Conservation (phyloP, 805 yeast species). For the Metschnikowia borealis region DNA sequence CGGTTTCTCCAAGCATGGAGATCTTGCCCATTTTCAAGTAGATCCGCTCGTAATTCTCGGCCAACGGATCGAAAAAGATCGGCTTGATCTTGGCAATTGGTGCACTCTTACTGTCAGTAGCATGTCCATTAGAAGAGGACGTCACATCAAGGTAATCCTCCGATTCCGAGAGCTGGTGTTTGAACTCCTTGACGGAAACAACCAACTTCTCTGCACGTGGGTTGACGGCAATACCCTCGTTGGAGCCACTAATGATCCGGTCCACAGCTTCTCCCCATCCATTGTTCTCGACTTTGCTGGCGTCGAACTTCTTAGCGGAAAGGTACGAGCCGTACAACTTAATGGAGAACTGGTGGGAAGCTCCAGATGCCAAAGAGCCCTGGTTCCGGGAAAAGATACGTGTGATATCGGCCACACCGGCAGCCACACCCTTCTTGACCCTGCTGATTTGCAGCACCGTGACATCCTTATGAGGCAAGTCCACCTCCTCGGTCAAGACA, state of each 20-base stretch:
- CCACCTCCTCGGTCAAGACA: slow-evolving; percentile 65
- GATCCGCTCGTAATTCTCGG: slow-evolving; percentile 55
- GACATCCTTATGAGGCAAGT: slow-evolving; percentile 34
- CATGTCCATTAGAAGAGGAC: slow-evolving; percentile 6
- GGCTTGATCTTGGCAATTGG: slow-evolving; percentile 66
- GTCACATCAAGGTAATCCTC: slow-evolving; percentile 5
- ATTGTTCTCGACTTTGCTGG: slow-evolving; percentile 34
- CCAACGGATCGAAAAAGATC: slow-evolving; percentile 60
- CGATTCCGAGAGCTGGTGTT: slow-evolving; percentile 36
- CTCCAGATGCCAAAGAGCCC: slow-evolving; percentile 57
- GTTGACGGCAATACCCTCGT: slow-evolving; percentile 72
- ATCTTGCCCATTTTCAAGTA: slow-evolving; percentile 57
- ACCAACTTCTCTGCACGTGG: slow-evolving; percentile 73
- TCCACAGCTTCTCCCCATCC: slow-evolving; percentile 92
- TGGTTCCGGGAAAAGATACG: slow-evolving; percentile 66
- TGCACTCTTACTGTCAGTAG: slow-evolving; percentile 33
- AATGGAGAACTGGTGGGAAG: slow-evolving; percentile 66
- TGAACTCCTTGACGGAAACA: slow-evolving; percentile 70
- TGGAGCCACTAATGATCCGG: slow-evolving; percentile 70
- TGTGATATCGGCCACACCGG: slow-evolving; percentile 83
- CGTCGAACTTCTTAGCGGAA: slow-evolving; percentile 34
- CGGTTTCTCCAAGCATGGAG: slow-evolving; percentile 24
- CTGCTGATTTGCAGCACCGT: slow-evolving; percentile 31
- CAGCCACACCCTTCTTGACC: slow-evolving; percentile 77
- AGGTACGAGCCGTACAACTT: slow-evolving; percentile 69